Conservation (phyloP, 2,329 filamentous ascomycete species). For the Ascochyta koolunga region DNA sequence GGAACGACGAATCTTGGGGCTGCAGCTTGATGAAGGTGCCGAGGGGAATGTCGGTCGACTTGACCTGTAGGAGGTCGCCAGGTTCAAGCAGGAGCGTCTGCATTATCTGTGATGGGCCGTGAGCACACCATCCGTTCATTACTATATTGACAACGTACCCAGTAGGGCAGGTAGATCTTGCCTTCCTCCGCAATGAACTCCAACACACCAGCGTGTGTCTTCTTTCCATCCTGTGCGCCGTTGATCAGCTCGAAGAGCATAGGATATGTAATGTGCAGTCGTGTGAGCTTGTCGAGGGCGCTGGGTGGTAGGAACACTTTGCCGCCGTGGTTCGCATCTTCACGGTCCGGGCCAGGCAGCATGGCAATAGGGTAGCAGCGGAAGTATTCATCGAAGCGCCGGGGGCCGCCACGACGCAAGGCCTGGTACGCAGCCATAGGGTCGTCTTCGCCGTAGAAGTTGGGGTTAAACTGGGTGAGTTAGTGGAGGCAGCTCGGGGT, state of each 20-base stretch:
- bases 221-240: conserved; percentile 81
- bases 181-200: conserved; percentile 98
- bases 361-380: conserved; percentile 95
- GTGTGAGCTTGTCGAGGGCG: conserved; percentile 93
- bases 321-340: conserved; percentile 91
- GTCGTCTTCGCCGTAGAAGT: conserved; percentile 61
- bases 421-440: conserved; percentile 62
- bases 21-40: conserved; percentile 96
- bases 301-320: conserved; percentile 98
- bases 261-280: conserved; percentile 95
- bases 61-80: conserved; percentile 92
- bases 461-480: conserved; percentile 48
- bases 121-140: conserved; percentile 8
- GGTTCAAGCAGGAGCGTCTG: conserved; percentile 86
- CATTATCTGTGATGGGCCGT: conserved; percentile 74
- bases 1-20: conserved; percentile 88
- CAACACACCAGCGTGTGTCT: conserved; percentile 91
- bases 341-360: conserved; percentile 87
- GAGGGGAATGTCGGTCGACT: conserved; percentile 88
- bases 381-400: conserved; percentile 98
- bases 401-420: conserved; percentile 59
- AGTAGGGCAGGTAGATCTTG: conserved; percentile 92
- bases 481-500: conserved; percentile 23
- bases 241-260: conserved; percentile 97
- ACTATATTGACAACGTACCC: conserved; percentile 62